Conservation (phyloP, 257 asterid genomes). For the Solanum rostratum region DNA sequence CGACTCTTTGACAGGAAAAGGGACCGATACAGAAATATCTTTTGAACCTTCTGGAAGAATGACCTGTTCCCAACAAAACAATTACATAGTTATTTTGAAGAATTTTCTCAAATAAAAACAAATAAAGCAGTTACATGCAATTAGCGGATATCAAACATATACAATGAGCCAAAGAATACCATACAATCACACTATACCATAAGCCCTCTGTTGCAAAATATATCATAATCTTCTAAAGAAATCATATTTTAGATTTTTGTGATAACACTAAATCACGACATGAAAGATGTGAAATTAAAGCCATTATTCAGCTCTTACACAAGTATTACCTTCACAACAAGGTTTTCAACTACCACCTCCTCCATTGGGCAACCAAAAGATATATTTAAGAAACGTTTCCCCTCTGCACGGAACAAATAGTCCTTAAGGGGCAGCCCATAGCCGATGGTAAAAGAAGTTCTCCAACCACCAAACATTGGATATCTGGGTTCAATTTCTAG, state of each 20-base stretch:
- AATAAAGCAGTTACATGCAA: neutral
- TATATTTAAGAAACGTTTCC: constrained; percentile 64
- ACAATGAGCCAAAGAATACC: neutral
- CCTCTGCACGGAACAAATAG: constrained; percentile 74
- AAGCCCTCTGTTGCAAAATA: neutral
- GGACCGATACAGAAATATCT: constrained; percentile 45
- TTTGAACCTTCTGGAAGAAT: constrained; percentile 95
- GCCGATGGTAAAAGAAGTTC: constrained; percentile 86
- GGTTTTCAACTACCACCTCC: constrained; percentile 78
- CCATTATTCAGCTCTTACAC: neutral
- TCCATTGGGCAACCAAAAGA: constrained; percentile 75
- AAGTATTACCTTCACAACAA: constrained; percentile 63
- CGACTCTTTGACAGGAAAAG: constrained; percentile 59
- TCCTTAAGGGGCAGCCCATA: constrained; percentile 86
- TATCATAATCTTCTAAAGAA: neutral
- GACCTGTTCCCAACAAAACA: constrained; percentile 32
- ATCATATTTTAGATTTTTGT: neutral
- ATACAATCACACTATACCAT: neutral
- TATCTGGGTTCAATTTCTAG: constrained; percentile 93
- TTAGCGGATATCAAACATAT: neutral
- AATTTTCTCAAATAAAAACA: neutral
- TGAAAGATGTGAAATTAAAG: neutral
- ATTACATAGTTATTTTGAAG: neutral
- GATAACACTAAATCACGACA: neutral
- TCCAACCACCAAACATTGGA: constrained; percentile 99